Percentiles rank a stretch among this genome's conserved stretches.
Conservation (phyloP, 1,139 yeast genomes). For the Casaregolazyma lundiana region DNA sequence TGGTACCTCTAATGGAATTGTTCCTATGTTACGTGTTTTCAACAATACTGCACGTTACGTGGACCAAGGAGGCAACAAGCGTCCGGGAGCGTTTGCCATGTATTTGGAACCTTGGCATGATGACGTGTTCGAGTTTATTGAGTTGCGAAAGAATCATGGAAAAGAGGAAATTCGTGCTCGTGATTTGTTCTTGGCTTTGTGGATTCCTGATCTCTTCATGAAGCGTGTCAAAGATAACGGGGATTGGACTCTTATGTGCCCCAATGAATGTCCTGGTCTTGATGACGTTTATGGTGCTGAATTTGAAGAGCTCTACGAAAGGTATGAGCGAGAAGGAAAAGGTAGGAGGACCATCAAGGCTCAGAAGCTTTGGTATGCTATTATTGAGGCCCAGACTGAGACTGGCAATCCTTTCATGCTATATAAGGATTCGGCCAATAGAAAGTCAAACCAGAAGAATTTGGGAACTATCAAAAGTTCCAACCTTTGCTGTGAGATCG, state of each 20-base stretch:
- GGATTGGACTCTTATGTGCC: constrained; percentile 84
- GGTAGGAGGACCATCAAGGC: constrained; percentile 74
- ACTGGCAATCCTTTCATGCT: constrained; percentile 92
- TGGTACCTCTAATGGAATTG: constrained; percentile 72
- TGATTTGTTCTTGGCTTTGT: constrained; percentile 75
- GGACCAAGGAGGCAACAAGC: constrained; percentile 81
- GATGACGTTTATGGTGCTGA: constrained; percentile 78
- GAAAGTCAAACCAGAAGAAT: constrained; percentile 80
- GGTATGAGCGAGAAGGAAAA: constrained; percentile 66
- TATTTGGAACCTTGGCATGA: constrained; percentile 86
- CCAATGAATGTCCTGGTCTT: constrained; percentile 83
- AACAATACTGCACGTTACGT: constrained; percentile 84
- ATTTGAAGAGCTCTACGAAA: constrained; percentile 64
- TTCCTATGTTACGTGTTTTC: constrained; percentile 79
- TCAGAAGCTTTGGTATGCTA: constrained; percentile 83
- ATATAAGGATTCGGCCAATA: constrained; percentile 83
- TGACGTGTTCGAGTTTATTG: constrained; percentile 68
- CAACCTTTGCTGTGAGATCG: constrained; percentile 85
- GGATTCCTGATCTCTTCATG: constrained; percentile 89
- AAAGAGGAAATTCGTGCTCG: constrained; percentile 80
- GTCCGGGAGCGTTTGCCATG: constrained; percentile 82
- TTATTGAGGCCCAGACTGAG: constrained; percentile 84
- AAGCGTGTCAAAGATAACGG: constrained; percentile 73
- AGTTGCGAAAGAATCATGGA: constrained; percentile 74
- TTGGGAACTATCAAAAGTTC: constrained; percentile 84